phyloP scores from a whole-genome alignment of 495 filamentous ascomycete genomes.

The Pyronema domesticum region DNA sequence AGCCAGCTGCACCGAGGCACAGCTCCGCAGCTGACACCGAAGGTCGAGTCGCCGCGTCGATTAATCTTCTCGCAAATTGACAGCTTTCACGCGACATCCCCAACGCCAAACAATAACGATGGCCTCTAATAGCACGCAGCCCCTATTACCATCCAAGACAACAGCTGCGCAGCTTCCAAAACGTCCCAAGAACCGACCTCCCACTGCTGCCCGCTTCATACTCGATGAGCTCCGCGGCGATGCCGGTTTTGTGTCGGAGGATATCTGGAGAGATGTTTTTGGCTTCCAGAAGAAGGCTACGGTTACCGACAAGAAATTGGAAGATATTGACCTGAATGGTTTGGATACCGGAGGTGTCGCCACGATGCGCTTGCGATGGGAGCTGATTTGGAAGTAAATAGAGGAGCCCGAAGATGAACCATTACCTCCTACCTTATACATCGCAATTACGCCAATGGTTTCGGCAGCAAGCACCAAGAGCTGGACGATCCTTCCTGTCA shows the following conservation, averaged over 20 bases:
- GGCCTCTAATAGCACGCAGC: neutral
- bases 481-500: conserved; percentile 78
- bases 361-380: neutral
- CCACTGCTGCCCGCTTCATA: conserved; percentile 48
- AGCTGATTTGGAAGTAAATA: conserved; percentile 1
- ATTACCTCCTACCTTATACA: conserved; percentile 20
- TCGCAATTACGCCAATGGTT: conserved; percentile 61
- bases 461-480: conserved; percentile 34
- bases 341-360: neutral
- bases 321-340: conserved; percentile 7
- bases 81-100: neutral
- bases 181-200: conserved; percentile 35
- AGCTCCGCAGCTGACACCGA: neutral
- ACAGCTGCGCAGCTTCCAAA: conserved; percentile 12
- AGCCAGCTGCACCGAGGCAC: neutral
- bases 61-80: neutral
- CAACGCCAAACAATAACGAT: neutral
- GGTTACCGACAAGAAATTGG: conserved; percentile 1
- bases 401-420: conserved; percentile 22
- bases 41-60: neutral
- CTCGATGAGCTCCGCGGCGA: conserved; percentile 79
- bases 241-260: conserved; percentile 68
- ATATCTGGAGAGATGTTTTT: conserved; percentile 69
- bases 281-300: conserved; percentile 31
- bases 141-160: neutral